A percentile compares a stretch with the other conserved stretches of the same genome.
Conservation (phyloP, 176 grass and related monocot genomes). For the Cymbopogon citratus region DNA sequence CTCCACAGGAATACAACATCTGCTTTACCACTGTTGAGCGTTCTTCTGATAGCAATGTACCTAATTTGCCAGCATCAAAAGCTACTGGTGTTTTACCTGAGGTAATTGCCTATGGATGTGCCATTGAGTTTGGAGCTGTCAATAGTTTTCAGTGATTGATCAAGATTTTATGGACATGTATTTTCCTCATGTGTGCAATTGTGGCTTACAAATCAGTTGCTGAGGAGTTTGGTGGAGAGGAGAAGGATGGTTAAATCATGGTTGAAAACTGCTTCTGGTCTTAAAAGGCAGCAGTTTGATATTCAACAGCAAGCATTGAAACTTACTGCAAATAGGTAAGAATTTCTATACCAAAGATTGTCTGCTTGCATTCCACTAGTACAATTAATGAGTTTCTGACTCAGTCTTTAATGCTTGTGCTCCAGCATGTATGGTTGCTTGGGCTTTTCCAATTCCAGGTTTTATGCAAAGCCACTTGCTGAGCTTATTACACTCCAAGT, state of each 20-base stretch:
- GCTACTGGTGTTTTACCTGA: slow-evolving; percentile 92
- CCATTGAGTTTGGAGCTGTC: background rate
- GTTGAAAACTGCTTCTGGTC: slow-evolving; percentile 83
- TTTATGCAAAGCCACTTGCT: slow-evolving; percentile 94
- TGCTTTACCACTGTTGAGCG: slow-evolving; percentile 96
- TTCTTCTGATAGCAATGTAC: slow-evolving; percentile 53
- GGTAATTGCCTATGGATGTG: slow-evolving; percentile 44
- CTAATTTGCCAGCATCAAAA: slow-evolving; percentile 84
- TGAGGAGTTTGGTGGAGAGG: slow-evolving; percentile 84
- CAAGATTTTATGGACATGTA: slow-evolving; percentile 12
- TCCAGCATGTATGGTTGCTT: slow-evolving; percentile 97
- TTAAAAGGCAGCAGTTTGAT: slow-evolving; percentile 89
- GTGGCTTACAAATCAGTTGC: slow-evolving; percentile 45
- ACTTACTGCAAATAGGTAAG: slow-evolving; percentile 92
- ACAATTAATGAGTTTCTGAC: slow-evolving; percentile 25
- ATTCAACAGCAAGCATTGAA: slow-evolving; percentile 98
- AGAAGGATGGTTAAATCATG: slow-evolving; percentile 93
- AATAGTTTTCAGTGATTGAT: slow-evolving; percentile 1
- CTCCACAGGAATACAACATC: slow-evolving; percentile 84
- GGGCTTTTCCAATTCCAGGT: slow-evolving; percentile 93
- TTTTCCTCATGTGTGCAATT: slow-evolving; percentile 13
- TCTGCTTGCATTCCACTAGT: slow-evolving; percentile 7
- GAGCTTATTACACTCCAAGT: slow-evolving; percentile 95
- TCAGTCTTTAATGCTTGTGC: slow-evolving; percentile 25
- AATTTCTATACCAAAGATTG: slow-evolving; percentile 17